Evolutionary conservation across 2,329 filamentous ascomycete species (phyloP).

Genomic region (Ophiostoma quercus): DNA sequence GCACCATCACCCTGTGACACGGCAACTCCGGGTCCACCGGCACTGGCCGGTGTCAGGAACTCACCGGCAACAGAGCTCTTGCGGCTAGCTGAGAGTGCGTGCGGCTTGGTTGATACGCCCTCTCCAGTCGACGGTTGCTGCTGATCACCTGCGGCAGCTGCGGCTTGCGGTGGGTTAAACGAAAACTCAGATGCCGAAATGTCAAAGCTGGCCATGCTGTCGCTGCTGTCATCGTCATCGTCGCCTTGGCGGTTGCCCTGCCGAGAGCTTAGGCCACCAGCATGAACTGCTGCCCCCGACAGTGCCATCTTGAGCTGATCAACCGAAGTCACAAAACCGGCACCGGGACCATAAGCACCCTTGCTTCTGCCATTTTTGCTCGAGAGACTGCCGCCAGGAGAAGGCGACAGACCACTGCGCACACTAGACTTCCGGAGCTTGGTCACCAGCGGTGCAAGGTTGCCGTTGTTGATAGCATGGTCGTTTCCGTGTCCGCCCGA

Average conservation of each 20-base stretch:
- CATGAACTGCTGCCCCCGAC: slow-evolving; percentile 42
- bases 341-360: slow-evolving; percentile 31
- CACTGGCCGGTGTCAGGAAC: slow-evolving; percentile 16
- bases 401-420: slow-evolving; percentile 47
- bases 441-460: slow-evolving; percentile 36
- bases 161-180: slow-evolving; percentile 43
- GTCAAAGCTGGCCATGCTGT: slow-evolving; percentile 68
- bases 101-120: neutral
- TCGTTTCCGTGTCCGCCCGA: slow-evolving; percentile 26
- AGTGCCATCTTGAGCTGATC: slow-evolving; percentile 60
- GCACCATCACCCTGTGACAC: slow-evolving; percentile 1
- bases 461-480: slow-evolving; percentile 20
- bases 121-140: slow-evolving; percentile 3
- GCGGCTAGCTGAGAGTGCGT: slow-evolving; percentile 8
- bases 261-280: slow-evolving; percentile 35
- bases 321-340: slow-evolving; percentile 53
- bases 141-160: neutral
- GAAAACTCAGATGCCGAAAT: slow-evolving; percentile 62
- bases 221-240: slow-evolving; percentile 53
- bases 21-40: neutral
- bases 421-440: slow-evolving; percentile 52
- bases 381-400: slow-evolving; percentile 34
- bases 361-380: slow-evolving; percentile 29
- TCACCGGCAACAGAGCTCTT: slow-evolving; percentile 19
- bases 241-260: slow-evolving; percentile 31